Evolutionary conservation across 768 basidiomycete species (phyloP).

Genomic region (Tricholoma furcatifolium): DNA sequence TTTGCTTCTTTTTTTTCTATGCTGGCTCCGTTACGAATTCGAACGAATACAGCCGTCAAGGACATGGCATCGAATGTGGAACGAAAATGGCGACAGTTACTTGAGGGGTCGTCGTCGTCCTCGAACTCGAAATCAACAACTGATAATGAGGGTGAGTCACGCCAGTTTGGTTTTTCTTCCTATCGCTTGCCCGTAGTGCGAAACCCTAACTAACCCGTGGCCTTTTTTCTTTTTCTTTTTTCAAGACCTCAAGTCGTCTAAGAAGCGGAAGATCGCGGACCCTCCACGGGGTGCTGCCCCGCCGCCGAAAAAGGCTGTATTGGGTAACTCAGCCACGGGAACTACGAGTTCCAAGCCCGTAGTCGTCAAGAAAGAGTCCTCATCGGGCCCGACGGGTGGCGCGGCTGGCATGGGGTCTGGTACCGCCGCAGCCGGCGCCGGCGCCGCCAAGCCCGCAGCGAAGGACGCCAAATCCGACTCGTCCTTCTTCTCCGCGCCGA

Average conservation of each 20-base stretch:
- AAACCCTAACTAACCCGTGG: slow-evolving; percentile 13
- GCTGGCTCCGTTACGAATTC: slow-evolving; percentile 33
- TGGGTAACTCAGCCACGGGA: slow-evolving; percentile 39
- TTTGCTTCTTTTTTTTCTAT: slow-evolving; percentile 38
- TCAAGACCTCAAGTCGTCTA: slow-evolving; percentile 58
- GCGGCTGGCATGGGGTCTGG: too few relatives aligned
- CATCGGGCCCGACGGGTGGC: too few relatives aligned
- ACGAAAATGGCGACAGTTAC: slow-evolving; percentile 74
- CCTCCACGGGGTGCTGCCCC: slow-evolving; percentile 36
- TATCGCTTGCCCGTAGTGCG: slow-evolving; percentile 21
- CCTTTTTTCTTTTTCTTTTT: slow-evolving; percentile 10
- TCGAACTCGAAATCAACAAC: slow-evolving; percentile 45
- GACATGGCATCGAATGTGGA: slow-evolving; percentile 91
- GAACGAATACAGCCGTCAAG: slow-evolving; percentile 81
- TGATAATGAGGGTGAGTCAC: slow-evolving; percentile 71
- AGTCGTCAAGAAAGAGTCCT: slow-evolving; percentile 61
- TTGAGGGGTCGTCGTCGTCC: slow-evolving; percentile 34
- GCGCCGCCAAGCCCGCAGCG: slow-evolving; percentile 29
- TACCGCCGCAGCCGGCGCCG: slow-evolving; percentile 21
- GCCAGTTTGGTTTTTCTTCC: slow-evolving; percentile 45
- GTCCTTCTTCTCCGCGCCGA: slow-evolving; percentile 86
- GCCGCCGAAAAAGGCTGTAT: slow-evolving; percentile 66
- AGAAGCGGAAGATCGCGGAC: slow-evolving; percentile 75
- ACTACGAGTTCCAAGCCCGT: slow-evolving; percentile 41
- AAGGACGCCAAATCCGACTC: slow-evolving; percentile 85